Evolutionary conservation across 2,329 filamentous ascomycete genomes (phyloP).

Genomic region (Penicillium sp.): DNA sequence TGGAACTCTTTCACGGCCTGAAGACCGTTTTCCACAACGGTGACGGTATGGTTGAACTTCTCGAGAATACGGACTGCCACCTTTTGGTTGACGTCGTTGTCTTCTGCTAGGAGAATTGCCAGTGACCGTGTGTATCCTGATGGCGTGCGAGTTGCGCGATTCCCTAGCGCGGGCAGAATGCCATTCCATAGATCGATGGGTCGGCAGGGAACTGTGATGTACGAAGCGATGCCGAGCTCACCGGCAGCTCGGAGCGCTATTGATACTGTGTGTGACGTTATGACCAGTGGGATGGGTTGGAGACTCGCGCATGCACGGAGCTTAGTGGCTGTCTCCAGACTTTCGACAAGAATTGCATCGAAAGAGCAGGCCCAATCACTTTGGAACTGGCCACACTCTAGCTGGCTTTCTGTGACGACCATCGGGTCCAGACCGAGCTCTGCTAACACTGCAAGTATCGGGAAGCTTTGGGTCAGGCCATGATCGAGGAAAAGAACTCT

Average conservation of each 20-base stretch:
- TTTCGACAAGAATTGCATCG: conserved; percentile 90
- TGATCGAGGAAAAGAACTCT: conserved; percentile 91
- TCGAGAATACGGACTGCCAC: conserved; percentile 92
- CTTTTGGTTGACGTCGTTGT: conserved; percentile 93
- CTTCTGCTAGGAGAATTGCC: conserved; percentile 87
- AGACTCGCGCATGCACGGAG: conserved; percentile 83
- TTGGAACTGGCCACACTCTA: conserved; percentile 55
- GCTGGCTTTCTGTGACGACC: conserved; percentile 69
- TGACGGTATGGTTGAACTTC: conserved; percentile 70
- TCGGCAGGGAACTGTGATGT: conserved; percentile 92
- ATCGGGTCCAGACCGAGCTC: conserved; percentile 75
- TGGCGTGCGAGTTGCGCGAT: conserved; percentile 81
- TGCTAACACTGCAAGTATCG: conserved; percentile 73
- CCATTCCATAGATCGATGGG: conserved; percentile 90
- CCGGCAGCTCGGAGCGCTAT: conserved; percentile 87
- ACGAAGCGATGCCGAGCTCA: conserved; percentile 89
- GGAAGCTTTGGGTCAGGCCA: conserved; percentile 71
- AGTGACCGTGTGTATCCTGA: conserved; percentile 92
- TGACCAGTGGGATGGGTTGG: conserved; percentile 90
- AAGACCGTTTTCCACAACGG: conserved; percentile 83
- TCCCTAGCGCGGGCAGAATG: conserved; percentile 89
- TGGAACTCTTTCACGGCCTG: conserved; percentile 70
- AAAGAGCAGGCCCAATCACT: conserved; percentile 62
- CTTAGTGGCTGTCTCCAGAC: conserved; percentile 78
- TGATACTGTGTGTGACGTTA: conserved; percentile 82